Conservation (phyloP, 2,329 filamentous ascomycete species). For the Phyllosticta citribraziliensis region DNA sequence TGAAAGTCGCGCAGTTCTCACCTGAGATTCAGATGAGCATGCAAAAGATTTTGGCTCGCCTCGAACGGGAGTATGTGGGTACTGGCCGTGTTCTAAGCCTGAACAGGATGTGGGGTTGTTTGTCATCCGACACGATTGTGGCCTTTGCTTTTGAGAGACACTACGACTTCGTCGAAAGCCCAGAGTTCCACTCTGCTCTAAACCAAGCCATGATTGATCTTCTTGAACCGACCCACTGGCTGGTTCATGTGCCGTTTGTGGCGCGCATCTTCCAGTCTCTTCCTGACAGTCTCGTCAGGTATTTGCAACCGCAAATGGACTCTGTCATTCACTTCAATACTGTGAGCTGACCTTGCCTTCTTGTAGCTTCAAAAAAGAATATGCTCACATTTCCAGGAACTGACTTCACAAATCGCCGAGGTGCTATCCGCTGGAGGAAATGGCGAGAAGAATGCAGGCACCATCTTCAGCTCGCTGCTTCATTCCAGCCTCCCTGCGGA, state of each 20-base stretch:
- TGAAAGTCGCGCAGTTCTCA: neutral
- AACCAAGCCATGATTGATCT: neutral
- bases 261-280: neutral
- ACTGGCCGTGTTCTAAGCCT: neutral
- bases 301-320: neutral
- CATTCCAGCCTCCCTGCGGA: slow-evolving; percentile 3
- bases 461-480: neutral
- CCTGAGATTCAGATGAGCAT: slow-evolving; percentile 9
- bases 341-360: neutral
- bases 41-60: slow-evolving; percentile 10
- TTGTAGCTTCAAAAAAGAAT: too few relatives aligned
- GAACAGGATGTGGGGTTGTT: neutral
- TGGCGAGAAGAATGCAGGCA: neutral
- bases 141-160: neutral
- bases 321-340: slow-evolving; percentile 1
- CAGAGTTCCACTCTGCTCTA: neutral
- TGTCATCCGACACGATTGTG: neutral
- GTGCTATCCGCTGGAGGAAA: too few relatives aligned
- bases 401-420: too few relatives aligned
- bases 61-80: neutral
- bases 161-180: neutral
- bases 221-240: neutral
- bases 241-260: neutral
- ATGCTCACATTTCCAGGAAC: too few relatives aligned
- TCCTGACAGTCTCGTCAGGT: neutral